These are phyloP conservation scores for Westerdykella ornata DNA, from an alignment of 2,329 filamentous ascomycete species.

Conservation along the genomic window DNA sequence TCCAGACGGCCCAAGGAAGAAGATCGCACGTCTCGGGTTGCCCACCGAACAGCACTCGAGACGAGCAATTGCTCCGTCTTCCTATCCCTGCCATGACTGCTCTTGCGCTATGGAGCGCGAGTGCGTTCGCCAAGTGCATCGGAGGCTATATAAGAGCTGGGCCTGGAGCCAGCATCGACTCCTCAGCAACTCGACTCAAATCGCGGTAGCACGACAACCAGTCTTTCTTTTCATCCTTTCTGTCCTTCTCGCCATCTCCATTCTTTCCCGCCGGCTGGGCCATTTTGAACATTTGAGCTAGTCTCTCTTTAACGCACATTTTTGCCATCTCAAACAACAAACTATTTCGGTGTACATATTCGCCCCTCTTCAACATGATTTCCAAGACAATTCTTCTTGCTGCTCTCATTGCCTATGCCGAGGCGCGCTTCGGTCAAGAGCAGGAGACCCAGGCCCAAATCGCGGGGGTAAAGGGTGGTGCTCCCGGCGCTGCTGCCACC, in stretches of 20 bases:
- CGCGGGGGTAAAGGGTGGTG: slow-evolving; percentile 48
- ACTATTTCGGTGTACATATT: slow-evolving; percentile 14
- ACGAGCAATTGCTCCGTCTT: slow-evolving; percentile 20
- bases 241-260: slow-evolving; percentile 14
- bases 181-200: slow-evolving; percentile 25
- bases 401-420: slow-evolving; percentile 30
- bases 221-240: slow-evolving; percentile 16
- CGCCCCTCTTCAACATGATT: slow-evolving; percentile 22
- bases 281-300: slow-evolving; percentile 28
- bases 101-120: not conserved
- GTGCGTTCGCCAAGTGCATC: slow-evolving; percentile 12
- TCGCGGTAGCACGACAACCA: slow-evolving; percentile 18
- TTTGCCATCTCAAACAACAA: slow-evolving; percentile 10
- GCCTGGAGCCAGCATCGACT: slow-evolving; percentile 7
- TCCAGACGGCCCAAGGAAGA: slow-evolving; percentile 8
- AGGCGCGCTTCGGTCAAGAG: slow-evolving; percentile 56
- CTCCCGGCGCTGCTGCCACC: slow-evolving; percentile 55
- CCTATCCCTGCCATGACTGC: not conserved
- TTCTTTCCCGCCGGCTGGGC: slow-evolving; percentile 31
- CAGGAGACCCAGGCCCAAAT: slow-evolving; percentile 53
- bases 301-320: slow-evolving; percentile 23
- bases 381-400: slow-evolving; percentile 29
- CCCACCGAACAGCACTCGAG: slow-evolving; percentile 19
- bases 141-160: slow-evolving; percentile 25
- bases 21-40: slow-evolving; percentile 7